These are phyloP conservation scores for Trichoderma reesei DNA, from an alignment of 495 filamentous ascomycete species.

Conservation along the genomic window DNA sequence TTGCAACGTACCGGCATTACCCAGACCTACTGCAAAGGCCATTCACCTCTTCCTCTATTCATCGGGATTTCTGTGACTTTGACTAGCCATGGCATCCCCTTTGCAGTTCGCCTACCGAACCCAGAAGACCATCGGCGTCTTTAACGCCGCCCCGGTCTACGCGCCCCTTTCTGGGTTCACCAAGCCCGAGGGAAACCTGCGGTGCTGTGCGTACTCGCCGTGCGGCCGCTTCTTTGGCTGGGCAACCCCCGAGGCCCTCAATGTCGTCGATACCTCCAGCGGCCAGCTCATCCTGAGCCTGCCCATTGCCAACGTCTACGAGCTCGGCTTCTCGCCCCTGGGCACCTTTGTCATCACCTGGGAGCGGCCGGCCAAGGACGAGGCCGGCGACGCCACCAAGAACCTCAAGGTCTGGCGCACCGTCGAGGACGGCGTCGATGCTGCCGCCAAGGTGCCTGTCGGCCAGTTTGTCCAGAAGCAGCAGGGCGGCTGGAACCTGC, in stretches of 20 bases:
- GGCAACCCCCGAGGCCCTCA: constrained; percentile 81
- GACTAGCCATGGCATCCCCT: constrained; percentile 78
- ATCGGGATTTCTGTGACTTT: constrained; percentile 55
- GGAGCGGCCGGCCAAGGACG: constrained; percentile 89
- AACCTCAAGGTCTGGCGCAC: constrained; percentile 95
- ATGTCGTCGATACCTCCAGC: constrained; percentile 69
- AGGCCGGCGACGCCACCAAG: constrained; percentile 82
- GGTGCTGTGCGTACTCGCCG: constrained; percentile 90
- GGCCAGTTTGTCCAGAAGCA: constrained; percentile 90
- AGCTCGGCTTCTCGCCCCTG: constrained; percentile 84
- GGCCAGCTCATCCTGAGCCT: constrained; percentile 70
- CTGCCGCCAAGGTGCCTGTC: constrained; percentile 58
- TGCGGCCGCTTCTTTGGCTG: constrained; percentile 93
- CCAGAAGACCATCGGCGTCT: constrained; percentile 87
- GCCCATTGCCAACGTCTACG: constrained; percentile 72
- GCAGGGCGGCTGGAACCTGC: constrained; percentile 93
- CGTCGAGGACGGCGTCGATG: constrained; percentile 44
- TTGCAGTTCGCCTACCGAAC: constrained; percentile 94
- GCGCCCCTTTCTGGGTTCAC: constrained; percentile 73
- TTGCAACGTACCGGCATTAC: constrained; percentile 19
- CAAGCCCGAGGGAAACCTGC: constrained; percentile 85
- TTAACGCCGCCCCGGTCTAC: constrained; percentile 85
- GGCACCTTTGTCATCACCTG: constrained; percentile 93
- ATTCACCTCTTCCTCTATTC: neutral
- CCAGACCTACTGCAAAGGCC: constrained; percentile 12